Conservation (phyloP, 257 asterid species). For the Petunia secreta region DNA sequence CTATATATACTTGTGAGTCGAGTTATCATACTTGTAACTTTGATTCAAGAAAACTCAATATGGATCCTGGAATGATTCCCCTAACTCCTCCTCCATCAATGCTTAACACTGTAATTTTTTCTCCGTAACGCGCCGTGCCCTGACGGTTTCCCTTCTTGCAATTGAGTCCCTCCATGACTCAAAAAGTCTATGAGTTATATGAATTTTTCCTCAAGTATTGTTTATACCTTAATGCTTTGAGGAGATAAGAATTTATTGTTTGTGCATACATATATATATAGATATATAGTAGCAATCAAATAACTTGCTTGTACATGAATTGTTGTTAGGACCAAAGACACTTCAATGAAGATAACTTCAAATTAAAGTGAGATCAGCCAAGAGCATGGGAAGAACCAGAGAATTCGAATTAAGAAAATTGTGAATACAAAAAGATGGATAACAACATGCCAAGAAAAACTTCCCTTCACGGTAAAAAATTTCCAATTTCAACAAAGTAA, state of each 20-base stretch:
- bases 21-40: constrained; percentile 45
- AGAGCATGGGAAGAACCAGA: neutral
- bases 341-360: neutral
- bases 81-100: constrained; percentile 69
- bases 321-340: neutral
- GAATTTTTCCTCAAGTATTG: neutral
- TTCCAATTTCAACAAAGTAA: constrained; percentile 13
- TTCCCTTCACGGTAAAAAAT: neutral
- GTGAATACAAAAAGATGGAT: neutral
- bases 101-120: constrained; percentile 46
- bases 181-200: neutral
- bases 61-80: constrained; percentile 51
- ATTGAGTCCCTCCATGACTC: neutral
- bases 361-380: neutral
- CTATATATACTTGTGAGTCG: neutral
- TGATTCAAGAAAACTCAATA: constrained; percentile 51
- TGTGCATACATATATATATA: neutral
- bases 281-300: neutral
- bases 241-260: neutral
- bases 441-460: neutral
- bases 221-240: neutral
- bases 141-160: neutral
- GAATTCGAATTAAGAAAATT: neutral
- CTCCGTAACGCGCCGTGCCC: constrained; percentile 28
- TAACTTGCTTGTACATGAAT: neutral